Evolutionary conservation across 2,329 filamentous ascomycete species (phyloP).

Genomic region (Sarocladium strictum): DNA sequence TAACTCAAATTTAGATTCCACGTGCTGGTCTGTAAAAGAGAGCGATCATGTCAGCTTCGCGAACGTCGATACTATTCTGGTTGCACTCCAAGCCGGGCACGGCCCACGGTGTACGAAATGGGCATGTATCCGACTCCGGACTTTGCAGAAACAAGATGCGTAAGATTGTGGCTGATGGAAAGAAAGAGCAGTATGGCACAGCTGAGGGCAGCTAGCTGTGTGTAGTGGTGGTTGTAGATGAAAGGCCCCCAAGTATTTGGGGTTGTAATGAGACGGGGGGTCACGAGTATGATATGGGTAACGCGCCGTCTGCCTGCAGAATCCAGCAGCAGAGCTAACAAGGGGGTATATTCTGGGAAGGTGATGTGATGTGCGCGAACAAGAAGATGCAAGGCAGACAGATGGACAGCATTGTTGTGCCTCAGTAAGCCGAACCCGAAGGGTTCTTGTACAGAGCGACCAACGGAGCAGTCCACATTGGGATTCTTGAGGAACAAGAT

Average conservation of each 20-base stretch:
- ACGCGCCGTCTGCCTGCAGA: constrained; percentile 1
- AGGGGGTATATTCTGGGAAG: neutral
- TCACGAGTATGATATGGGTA: neutral
- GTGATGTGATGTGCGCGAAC: neutral
- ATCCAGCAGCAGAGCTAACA: neutral
- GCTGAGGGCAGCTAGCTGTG: neutral
- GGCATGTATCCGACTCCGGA: neutral
- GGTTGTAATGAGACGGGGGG: constrained; percentile 6
- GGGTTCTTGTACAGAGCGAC: neutral
- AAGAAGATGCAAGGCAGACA: neutral
- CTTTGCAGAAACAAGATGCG: neutral
- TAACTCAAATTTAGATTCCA: constrained; percentile 38
- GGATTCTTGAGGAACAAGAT: neutral
- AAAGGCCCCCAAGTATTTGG: constrained; percentile 6
- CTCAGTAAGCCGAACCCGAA: neutral
- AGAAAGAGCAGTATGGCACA: neutral
- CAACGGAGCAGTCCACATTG: neutral
- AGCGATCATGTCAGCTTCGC: constrained; percentile 3
- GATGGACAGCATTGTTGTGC: neutral
- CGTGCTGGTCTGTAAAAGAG: constrained; percentile 30
- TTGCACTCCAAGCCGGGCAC: neutral
- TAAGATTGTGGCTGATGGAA: neutral
- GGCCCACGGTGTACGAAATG: neutral
- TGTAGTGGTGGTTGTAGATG: neutral
- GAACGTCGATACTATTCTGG: neutral